Percentiles rank a stretch among this genome's conserved stretches.
Evolutionary conservation across 192 early-diverging fungal species (phyloP).

Genomic region (Neocallimastix lanati): DNA sequence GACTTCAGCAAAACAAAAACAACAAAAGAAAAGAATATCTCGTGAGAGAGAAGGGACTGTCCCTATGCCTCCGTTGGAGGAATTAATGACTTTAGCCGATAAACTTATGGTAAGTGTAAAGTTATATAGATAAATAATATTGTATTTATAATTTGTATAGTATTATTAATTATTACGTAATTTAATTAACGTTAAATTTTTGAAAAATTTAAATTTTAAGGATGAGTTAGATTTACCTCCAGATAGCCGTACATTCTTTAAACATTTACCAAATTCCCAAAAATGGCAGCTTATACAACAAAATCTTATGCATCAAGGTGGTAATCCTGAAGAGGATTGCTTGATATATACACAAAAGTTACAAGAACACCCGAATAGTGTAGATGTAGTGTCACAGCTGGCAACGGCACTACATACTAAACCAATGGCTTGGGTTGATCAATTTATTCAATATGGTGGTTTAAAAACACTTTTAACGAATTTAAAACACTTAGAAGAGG

Average conservation of each 20-base stretch:
- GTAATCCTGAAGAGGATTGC: background rate
- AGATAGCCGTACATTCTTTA: background rate
- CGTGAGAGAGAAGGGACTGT: background rate
- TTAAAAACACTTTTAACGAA: conserved; percentile 18
- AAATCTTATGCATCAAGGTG: background rate
- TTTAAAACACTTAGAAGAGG: conserved; percentile 14
- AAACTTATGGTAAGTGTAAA: background rate
- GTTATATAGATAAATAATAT: too few species aligned
- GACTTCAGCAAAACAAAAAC: background rate
- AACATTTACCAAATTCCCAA: background rate
- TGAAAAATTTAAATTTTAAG: background rate
- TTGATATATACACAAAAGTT: conserved; percentile 9
- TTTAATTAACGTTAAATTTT: too few species aligned
- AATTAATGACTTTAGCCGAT: background rate
- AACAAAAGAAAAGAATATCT: background rate
- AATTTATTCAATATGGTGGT: conserved; percentile 31
- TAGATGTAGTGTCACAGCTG: conserved; percentile 15
- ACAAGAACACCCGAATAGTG: conserved; percentile 11
- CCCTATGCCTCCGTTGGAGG: background rate
- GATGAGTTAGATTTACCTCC: background rate
- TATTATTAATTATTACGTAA: too few species aligned
- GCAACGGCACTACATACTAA: conserved; percentile 19
- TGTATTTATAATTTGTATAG: too few species aligned
- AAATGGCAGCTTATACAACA: background rate
- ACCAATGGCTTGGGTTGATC: conserved; percentile 28